Base-by-base conservation (phyloP, 371 early-diverging fungal species). In the Amoeboradix gromovi region DNA sequence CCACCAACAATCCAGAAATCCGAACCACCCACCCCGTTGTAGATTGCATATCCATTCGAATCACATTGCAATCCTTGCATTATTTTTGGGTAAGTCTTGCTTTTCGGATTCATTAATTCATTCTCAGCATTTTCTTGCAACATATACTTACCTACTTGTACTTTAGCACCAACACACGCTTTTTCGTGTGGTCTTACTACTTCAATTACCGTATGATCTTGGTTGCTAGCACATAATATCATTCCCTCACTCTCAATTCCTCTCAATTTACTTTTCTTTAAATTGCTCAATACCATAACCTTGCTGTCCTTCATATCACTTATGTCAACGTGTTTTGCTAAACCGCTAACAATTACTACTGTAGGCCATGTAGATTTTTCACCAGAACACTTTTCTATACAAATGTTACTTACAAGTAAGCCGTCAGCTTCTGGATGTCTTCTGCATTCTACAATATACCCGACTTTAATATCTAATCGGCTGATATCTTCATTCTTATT, bases 221-320 rank as follows among this genome's bases (percentile, higher is more conserved):
- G 68, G 29, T 70, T 69, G 48, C 71, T 76, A 0, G 66, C 78
- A 74, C 76, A 77, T 16, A 79, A 66, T 48, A 79, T 79, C 78
- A 79, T 79, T 65, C 78, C 79, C 31, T 74, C 70, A 27, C 74
- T 73, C 31, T 70, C 69, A 17, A 70, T 70, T 30, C 74, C 75
- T 31, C 72, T 69, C 30, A 79, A 71, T 30, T 75, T 74, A 66
- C 67, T 71, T 67, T 69, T 68, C 32, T 79, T 77, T 1, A 79
- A 71, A 69, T 78, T 79, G n/a, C 73, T 68, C 29, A 75, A 66
- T 72, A 79, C 77, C 16, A 79, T 66, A 67, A 71, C 75, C 67
- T 73, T 74, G 22, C 72, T 71, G 66, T 71, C 70, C 32, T 69
- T 1, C n/a, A 79, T 66, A 31, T 70, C 68, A 16, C 72, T 74